Percentiles rank a stretch among this genome's conserved stretches.
phyloP scores from a whole-genome alignment of 1,139 yeast species.

The Yamadazyma taylorii region DNA sequence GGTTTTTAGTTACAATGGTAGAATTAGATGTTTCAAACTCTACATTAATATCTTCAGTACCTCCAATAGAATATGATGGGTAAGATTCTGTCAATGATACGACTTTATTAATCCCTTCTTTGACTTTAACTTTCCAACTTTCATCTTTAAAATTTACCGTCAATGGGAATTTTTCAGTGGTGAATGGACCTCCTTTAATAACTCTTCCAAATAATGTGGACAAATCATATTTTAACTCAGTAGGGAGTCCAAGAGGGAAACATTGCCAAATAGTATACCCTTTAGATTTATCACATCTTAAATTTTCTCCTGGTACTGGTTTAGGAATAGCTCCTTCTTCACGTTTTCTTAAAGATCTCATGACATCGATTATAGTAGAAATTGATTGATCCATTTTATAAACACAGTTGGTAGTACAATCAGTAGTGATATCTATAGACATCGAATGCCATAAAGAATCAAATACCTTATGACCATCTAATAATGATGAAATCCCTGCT shows the following conservation, averaged over 20 bases:
- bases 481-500: slow-evolving; percentile 80
- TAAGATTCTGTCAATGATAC: slow-evolving; percentile 10
- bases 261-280: slow-evolving; percentile 66
- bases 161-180: slow-evolving; percentile 35
- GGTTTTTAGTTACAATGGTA: slow-evolving; percentile 30
- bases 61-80: slow-evolving; percentile 9
- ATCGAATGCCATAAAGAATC: slow-evolving; percentile 94
- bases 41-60: slow-evolving; percentile 14
- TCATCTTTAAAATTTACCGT: slow-evolving; percentile 44
- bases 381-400: slow-evolving; percentile 68
- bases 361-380: slow-evolving; percentile 72
- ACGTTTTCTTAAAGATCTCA: slow-evolving; percentile 59
- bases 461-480: slow-evolving; percentile 95
- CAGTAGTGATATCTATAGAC: slow-evolving; percentile 79
- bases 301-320: slow-evolving; percentile 65
- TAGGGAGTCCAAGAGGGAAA: slow-evolving; percentile 67
- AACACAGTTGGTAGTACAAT: slow-evolving; percentile 46
- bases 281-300: slow-evolving; percentile 71
- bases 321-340: slow-evolving; percentile 73
- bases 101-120: slow-evolving; percentile 15
- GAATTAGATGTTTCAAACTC: slow-evolving; percentile 31
- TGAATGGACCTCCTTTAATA: slow-evolving; percentile 64
- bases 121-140: slow-evolving; percentile 46
- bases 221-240: slow-evolving; percentile 54
- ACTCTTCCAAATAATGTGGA: slow-evolving; percentile 67